Percentiles rank a stretch among this genome's conserved stretches.
phyloP scores from a whole-genome alignment of 768 basidiomycete species.

The Tylopilus plumbeoviolaceoides region DNA sequence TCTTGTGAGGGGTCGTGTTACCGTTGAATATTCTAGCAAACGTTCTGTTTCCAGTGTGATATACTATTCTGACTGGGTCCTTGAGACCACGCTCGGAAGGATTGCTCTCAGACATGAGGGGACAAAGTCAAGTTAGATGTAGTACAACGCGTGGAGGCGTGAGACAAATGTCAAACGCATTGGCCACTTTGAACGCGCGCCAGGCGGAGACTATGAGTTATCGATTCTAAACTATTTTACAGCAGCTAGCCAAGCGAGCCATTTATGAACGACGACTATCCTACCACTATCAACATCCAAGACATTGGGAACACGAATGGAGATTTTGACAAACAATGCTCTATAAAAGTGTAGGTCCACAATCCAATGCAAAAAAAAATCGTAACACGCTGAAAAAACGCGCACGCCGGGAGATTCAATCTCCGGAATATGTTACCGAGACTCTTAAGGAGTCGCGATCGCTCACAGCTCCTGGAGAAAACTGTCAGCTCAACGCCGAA shows the following conservation, averaged over 20 bases:
- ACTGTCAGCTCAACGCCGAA: not conserved
- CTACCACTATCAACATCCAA: not conserved
- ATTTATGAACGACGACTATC: not conserved
- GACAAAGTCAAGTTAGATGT: not conserved
- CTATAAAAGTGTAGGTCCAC: slow-evolving; percentile 19
- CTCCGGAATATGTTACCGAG: not conserved
- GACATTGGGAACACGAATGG: not conserved
- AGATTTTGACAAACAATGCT: slow-evolving; percentile 6
- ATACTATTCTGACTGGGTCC: slow-evolving; percentile 32
- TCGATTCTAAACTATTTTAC: too few species aligned
- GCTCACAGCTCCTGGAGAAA: slow-evolving; percentile 29
- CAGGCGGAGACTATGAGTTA: too few species aligned
- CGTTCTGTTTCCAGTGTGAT: slow-evolving; percentile 30
- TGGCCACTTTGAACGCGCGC: too few species aligned
- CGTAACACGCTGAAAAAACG: not conserved
- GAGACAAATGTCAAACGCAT: not conserved
- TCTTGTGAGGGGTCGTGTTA: slow-evolving; percentile 9
- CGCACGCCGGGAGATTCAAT: slow-evolving; percentile 7
- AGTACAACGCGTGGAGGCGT: not conserved
- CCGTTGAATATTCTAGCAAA: slow-evolving; percentile 44
- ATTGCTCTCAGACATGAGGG: not conserved
- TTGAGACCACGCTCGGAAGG: slow-evolving; percentile 1
- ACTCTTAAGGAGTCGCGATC: not conserved
- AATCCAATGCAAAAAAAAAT: slow-evolving; percentile 13
- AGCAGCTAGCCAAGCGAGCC: not conserved